A percentile compares a stretch with the other conserved stretches of the same genome.
phyloP scores from a whole-genome alignment of 805 yeast species.

The Hanseniaspora nectarophila region DNA sequence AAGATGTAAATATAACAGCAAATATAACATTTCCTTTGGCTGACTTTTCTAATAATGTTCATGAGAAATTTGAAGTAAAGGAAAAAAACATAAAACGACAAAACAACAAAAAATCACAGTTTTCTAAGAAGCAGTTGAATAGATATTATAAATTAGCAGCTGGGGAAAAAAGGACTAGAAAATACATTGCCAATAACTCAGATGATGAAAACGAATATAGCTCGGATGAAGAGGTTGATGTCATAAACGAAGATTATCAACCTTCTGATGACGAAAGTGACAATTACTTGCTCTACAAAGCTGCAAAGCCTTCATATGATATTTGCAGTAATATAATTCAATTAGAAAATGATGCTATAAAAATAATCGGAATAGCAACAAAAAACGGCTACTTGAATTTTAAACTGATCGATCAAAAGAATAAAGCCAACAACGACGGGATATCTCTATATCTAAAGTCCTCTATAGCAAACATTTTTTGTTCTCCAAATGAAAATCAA shows the following conservation, averaged over 20 bases:
- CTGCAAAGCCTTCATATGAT: background rate
- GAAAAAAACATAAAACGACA: background rate
- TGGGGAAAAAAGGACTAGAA: background rate
- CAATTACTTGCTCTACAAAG: background rate
- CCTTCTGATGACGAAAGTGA: constrained; percentile 11
- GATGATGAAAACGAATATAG: background rate
- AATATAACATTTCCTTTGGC: background rate
- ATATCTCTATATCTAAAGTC: constrained; percentile 4
- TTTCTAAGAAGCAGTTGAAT: constrained; percentile 1
- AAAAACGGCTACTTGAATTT: constrained; percentile 12
- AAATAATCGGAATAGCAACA: background rate
- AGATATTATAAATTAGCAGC: constrained; percentile 1
- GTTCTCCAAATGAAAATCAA: background rate
- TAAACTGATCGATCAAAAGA: background rate
- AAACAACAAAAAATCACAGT: background rate
- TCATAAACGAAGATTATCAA: background rate
- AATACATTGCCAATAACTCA: background rate
- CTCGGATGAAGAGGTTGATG: background rate
- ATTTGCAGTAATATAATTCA: background rate
- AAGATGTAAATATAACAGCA: background rate
- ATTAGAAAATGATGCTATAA: background rate
- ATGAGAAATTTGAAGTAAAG: background rate
- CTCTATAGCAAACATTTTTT: background rate
- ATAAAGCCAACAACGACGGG: background rate
- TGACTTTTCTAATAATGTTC: constrained; percentile 3